Percentiles rank a stretch among this genome's conserved stretches.
Conservation (phyloP, 495 filamentous ascomycete genomes). For the Penicillium antarcticum region DNA sequence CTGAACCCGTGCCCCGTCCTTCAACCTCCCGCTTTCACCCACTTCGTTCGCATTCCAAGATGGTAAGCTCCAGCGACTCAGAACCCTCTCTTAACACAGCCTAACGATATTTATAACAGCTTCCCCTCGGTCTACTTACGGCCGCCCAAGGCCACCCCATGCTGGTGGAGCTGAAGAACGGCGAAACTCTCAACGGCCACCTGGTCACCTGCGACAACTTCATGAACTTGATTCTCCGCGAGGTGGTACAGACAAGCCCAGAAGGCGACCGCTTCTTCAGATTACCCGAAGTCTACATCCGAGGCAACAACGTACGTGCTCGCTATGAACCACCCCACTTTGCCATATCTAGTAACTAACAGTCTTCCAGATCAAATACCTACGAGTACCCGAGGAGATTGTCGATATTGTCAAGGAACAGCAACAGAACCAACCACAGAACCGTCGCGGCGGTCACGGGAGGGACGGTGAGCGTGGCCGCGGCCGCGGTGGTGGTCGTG, state of each 20-base stretch:
- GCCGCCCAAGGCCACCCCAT: conserved; percentile 98
- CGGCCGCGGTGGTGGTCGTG: conserved; percentile 45
- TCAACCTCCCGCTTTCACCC: conserved; percentile 15
- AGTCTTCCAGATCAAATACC: conserved; percentile 84
- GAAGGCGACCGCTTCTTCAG: conserved; percentile 92
- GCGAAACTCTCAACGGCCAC: conserved; percentile 95
- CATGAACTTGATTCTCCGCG: conserved; percentile 98
- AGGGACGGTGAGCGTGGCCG: conserved; percentile 58
- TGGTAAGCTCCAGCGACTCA: conserved; percentile 16
- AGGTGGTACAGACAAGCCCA: conserved; percentile 95
- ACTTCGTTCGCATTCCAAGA: conserved; percentile 18
- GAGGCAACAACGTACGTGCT: conserved; percentile 84
- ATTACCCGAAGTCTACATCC: conserved; percentile 89
- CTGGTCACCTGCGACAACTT: conserved; percentile 95
- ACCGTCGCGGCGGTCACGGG: conserved; percentile 64
- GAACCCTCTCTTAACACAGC: neutral
- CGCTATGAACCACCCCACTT: neutral
- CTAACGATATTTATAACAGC: conserved; percentile 41
- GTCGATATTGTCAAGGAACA: conserved; percentile 92
- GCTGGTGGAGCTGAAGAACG: conserved; percentile 98
- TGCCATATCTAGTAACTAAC: neutral
- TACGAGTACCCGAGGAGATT: conserved; percentile 92
- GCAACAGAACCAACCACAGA: conserved; percentile 62
- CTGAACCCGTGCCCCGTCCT: conserved; percentile 1
- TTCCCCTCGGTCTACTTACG: conserved; percentile 88